A percentile compares a stretch with the other conserved stretches of the same genome.
These are phyloP conservation scores for Posidonia australis DNA, from an alignment of 106 monocot species.

Conservation along the genomic window DNA sequence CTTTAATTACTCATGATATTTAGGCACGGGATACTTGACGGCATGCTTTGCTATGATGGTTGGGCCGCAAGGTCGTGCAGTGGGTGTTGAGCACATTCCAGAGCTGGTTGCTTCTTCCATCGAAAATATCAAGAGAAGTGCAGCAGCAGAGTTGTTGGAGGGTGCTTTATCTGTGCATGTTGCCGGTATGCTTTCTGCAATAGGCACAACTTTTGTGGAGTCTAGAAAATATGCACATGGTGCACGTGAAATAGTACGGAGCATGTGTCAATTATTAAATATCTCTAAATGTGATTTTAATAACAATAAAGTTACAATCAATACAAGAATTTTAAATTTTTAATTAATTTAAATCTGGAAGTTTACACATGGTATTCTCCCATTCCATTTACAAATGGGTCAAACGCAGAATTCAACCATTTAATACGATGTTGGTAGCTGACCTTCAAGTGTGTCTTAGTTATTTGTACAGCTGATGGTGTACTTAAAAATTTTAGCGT, in stretches of 20 bases:
- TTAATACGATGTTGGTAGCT: no score
- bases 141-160: conserved; percentile 45
- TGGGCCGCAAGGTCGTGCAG: conserved; percentile 59
- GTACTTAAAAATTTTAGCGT: no score
- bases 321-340: no score
- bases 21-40: conserved; percentile 87
- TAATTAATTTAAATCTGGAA: no score
- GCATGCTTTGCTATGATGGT: conserved; percentile 94
- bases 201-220: neutral
- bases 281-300: neutral
- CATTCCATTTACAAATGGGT: no score
- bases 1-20: neutral
- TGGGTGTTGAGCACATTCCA: conserved; percentile 91
- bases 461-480: no score
- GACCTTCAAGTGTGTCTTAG: no score
- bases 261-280: no score
- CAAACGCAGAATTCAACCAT: no score
- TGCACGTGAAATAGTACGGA: no score
- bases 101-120: conserved; percentile 67
- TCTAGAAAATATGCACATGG: neutral
- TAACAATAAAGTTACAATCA: no score
- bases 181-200: conserved; percentile 35
- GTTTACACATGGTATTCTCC: no score
- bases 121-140: conserved; percentile 68
- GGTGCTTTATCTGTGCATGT: conserved; percentile 61